A percentile compares a stretch with the other conserved stretches of the same genome.
Conservation (phyloP, 1,284 basidiomycete species). For the Ceratobasidium theobromae region DNA sequence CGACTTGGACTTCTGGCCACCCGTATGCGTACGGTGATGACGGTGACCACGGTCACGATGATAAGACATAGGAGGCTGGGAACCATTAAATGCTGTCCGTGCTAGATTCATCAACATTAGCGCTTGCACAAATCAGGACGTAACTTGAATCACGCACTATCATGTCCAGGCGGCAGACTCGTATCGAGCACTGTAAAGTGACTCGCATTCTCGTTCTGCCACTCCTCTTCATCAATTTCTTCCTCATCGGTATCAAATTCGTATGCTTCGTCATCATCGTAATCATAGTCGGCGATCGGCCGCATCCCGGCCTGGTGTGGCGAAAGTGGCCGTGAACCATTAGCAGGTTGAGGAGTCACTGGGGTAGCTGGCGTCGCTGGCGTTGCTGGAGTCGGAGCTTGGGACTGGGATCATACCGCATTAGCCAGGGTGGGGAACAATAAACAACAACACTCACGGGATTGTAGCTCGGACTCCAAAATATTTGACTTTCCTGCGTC, state of each 20-base stretch:
- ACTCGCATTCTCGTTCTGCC: conserved; percentile 36
- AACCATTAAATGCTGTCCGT: conserved; percentile 43
- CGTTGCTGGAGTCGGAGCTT: conserved; percentile 14
- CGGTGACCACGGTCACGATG: conserved; percentile 34
- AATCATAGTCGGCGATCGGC: conserved; percentile 53
- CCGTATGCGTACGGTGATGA: conserved; percentile 32
- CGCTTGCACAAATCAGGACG: conserved; percentile 45
- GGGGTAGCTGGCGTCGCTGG: conserved; percentile 24
- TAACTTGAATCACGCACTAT: conserved; percentile 49
- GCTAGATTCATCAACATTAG: conserved; percentile 58
- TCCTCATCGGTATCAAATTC: conserved; percentile 54
- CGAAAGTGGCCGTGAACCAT: conserved; percentile 1
- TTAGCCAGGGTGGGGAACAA: neutral
- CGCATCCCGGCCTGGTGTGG: conserved; percentile 29
- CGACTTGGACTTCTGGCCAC: conserved; percentile 42
- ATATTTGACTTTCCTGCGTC: conserved; percentile 18
- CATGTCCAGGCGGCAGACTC: conserved; percentile 70
- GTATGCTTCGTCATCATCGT: conserved; percentile 50
- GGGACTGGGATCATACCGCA: neutral
- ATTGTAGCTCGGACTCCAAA: conserved; percentile 25
- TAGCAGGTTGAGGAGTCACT: conserved; percentile 8
- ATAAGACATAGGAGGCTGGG: conserved; percentile 4
- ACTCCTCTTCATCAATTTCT: conserved; percentile 52
- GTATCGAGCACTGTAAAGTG: conserved; percentile 83
- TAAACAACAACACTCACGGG: neutral